Evolutionary conservation across 2,329 filamentous ascomycete genomes (phyloP), one percentile per base, ranked within the genome.

Genomic region (Chaetoscypha palmicola): DNA sequence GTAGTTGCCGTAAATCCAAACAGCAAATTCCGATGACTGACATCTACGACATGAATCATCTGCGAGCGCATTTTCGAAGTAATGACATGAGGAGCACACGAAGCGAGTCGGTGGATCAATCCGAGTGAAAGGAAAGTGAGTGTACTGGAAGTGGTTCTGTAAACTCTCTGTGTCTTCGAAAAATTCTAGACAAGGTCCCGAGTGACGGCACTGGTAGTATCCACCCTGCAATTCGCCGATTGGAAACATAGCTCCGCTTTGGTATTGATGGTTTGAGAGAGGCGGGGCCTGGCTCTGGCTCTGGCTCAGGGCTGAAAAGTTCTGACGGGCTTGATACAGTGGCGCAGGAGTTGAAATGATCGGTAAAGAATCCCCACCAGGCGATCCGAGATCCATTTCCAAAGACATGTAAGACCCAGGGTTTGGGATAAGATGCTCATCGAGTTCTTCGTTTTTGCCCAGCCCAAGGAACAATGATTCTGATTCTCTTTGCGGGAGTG

Each of bases 1-100:
- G 21, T 48, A 59, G 17, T 54, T 45, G 5, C 56, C 58, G 33
- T 54, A 58, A 9, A 60, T 49, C 51, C 54, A 58, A 8, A 52
- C 16, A 32, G 56, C 48, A 12, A 58, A 49, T 2, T 16, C 24
- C 2, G 41, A 42, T n/a, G 46, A 11, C 9, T n/a, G 19, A 32
- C 53, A 56, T 11, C 45, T 38, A 10, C 28, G 34, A 35, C 58
- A 60, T 12, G 43, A 26, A 16, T 31, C 43, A 10, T 23, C 28
- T 2, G 28, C 9, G 31, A 39, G 19, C 9, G 36, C 16, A 33
- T 51, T 54, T 17, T 34, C 38, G 9, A 46, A 16, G 17, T 23
- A 35, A 10, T 44, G 26, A 26, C 55, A 37, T 7, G 26, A 17
- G 3, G 46, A 41, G 32, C 58, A 60, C 7, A 58, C 41, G 21